Percentiles rank a stretch among this genome's conserved stretches.
Evolutionary conservation across 2,329 filamentous ascomycete species (phyloP).

Genomic region (Aspergillus unguis): DNA sequence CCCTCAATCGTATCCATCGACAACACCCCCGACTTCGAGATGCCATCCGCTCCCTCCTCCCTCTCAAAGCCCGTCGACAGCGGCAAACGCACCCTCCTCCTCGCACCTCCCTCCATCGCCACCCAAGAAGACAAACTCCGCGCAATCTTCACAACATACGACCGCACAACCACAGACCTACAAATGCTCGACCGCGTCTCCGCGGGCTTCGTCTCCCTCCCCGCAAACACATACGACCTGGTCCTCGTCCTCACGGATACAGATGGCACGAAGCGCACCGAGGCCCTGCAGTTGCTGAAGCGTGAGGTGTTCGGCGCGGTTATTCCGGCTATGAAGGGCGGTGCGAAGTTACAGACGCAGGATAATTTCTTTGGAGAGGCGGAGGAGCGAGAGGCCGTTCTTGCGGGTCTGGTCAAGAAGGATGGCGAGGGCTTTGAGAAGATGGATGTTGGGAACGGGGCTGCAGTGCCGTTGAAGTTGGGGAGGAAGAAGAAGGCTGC

Average conservation of each 20-base stretch:
- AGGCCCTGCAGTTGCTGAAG: conserved; percentile 63
- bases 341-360: conserved; percentile 23
- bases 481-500: conserved; percentile 57
- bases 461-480: conserved; percentile 60
- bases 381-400: conserved; percentile 63
- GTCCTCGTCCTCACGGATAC: conserved; percentile 80
- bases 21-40: conserved; percentile 52
- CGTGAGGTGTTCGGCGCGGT: conserved; percentile 67
- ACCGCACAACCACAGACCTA: conserved; percentile 75
- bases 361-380: conserved; percentile 18
- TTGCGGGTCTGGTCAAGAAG: conserved; percentile 71
- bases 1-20: conserved; percentile 47
- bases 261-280: conserved; percentile 60
- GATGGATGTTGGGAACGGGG: conserved; percentile 58
- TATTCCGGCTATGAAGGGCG: conserved; percentile 51
- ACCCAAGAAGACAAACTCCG: conserved; percentile 76
- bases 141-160: conserved; percentile 66
- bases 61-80: conserved; percentile 23
- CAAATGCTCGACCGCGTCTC: conserved; percentile 97
- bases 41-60: conserved; percentile 33
- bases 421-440: conserved; percentile 66
- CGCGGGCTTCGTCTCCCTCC: conserved; percentile 74
- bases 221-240: conserved; percentile 73
- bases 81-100: conserved; percentile 65
- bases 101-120: conserved; percentile 86